Percentiles rank a stretch among this genome's conserved stretches.
Evolutionary conservation across 257 asterid species (phyloP).

Genomic region (Plantago major): DNA sequence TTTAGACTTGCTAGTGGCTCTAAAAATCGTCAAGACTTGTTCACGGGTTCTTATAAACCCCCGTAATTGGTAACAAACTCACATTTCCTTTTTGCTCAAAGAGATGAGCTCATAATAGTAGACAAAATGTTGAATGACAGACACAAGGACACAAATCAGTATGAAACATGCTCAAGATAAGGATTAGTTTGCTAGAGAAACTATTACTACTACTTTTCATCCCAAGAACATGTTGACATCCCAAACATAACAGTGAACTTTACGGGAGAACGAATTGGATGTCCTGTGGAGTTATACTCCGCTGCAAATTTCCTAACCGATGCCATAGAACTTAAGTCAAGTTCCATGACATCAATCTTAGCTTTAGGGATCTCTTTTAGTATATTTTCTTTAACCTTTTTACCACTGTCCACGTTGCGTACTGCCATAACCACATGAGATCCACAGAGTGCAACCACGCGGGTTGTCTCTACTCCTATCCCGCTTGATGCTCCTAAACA

Average conservation of each 20-base stretch:
- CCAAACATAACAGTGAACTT: too few relatives aligned
- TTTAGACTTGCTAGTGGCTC: too few relatives aligned
- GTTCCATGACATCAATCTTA: conserved; percentile 51
- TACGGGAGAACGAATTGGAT: too few relatives aligned
- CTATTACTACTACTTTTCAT: too few relatives aligned
- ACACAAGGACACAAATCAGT: too few relatives aligned
- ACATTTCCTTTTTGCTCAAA: neutral
- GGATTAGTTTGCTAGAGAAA: too few relatives aligned
- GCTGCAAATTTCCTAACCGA: conserved; percentile 56
- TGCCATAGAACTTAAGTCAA: conserved; percentile 46
- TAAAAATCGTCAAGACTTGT: too few relatives aligned
- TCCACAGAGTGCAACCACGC: conserved; percentile 44
- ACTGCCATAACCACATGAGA: conserved; percentile 59
- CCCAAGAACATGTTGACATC: too few relatives aligned
- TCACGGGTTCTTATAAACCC: too few relatives aligned
- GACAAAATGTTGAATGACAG: too few relatives aligned
- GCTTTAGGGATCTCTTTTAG: conserved; percentile 40
- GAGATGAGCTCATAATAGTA: neutral
- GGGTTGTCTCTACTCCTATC: conserved; percentile 48
- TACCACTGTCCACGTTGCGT: conserved; percentile 35
- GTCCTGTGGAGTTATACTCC: conserved; percentile 34
- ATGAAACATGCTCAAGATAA: too few relatives aligned
- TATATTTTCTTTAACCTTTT: conserved; percentile 33
- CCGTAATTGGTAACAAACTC: too few relatives aligned
- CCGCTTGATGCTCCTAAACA: conserved; percentile 56